A percentile compares a stretch with the other conserved stretches of the same genome.
These are phyloP conservation scores for Marsdenia floribunda DNA, from an alignment of 257 asterid species.

Conservation along the genomic window DNA sequence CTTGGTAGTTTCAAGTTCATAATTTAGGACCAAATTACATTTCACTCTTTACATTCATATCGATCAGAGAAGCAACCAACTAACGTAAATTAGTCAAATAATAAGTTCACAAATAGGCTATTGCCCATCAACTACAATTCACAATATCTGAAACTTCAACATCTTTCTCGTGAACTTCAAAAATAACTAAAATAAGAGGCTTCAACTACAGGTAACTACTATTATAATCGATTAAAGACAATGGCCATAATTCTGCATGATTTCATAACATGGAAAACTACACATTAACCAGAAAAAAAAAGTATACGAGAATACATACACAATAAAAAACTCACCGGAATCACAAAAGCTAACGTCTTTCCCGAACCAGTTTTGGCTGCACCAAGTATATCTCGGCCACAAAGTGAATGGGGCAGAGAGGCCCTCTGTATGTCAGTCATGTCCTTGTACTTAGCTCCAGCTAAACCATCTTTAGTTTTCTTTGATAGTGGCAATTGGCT, in stretches of 20 bases:
- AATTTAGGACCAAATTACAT: not conserved
- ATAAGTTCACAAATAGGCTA: not conserved
- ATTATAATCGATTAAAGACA: not conserved
- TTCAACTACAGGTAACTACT: not conserved
- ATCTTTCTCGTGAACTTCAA: not conserved
- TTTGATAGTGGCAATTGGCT: conserved; percentile 66
- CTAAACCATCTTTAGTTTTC: conserved; percentile 77
- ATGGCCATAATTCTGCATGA: not conserved
- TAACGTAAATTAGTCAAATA: not conserved
- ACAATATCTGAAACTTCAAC: not conserved
- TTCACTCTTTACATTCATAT: not conserved
- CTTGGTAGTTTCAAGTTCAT: not conserved
- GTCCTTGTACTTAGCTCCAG: conserved; percentile 30
- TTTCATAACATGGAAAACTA: not conserved
- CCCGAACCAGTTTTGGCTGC: conserved; percentile 99
- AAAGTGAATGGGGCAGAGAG: conserved; percentile 83
- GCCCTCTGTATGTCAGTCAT: conserved; percentile 98
- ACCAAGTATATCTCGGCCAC: conserved; percentile 86
- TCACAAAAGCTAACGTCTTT: conserved; percentile 78
- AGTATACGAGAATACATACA: not conserved
- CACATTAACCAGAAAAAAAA: not conserved
- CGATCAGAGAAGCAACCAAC: not conserved
- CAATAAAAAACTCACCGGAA: conserved; percentile 56
- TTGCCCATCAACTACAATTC: not conserved
- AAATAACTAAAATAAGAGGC: not conserved